A percentile compares a stretch with the other conserved stretches of the same genome.
These are phyloP conservation scores for Hypoxylon perforatum DNA, from an alignment of 495 filamentous ascomycete species.

Conservation along the genomic window DNA sequence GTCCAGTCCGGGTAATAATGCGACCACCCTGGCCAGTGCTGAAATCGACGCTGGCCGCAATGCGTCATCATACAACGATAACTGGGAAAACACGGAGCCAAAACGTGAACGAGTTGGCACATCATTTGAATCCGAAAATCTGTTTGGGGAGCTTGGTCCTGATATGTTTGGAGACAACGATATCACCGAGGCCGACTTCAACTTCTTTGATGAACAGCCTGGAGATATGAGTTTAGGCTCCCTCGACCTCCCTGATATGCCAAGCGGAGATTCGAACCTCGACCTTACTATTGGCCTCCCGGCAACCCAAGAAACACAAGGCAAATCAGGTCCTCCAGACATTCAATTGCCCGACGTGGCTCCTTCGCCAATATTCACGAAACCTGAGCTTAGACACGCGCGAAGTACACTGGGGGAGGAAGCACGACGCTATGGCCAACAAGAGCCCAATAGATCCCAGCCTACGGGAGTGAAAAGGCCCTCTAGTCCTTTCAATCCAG, in stretches of 20 bases:
- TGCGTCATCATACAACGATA: constrained; percentile 40
- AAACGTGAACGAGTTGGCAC: constrained; percentile 53
- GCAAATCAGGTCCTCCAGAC: constrained; percentile 22
- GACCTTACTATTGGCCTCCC: constrained; percentile 20
- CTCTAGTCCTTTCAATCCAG: constrained; percentile 61
- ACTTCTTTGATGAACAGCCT: constrained; percentile 78
- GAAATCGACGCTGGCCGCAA: constrained; percentile 44
- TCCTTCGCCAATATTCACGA: constrained; percentile 51
- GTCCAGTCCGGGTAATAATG: constrained; percentile 59
- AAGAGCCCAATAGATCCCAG: constrained; percentile 42
- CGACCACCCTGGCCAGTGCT: constrained; percentile 23
- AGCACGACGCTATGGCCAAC: constrained; percentile 38
- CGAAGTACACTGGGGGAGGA: constrained; percentile 53
- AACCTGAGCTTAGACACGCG: constrained; percentile 61
- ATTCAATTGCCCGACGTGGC: constrained; percentile 36
- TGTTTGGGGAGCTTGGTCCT: constrained; percentile 76
- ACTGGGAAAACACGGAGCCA: constrained; percentile 49
- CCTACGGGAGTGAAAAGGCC: constrained; percentile 51
- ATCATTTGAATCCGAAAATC: constrained; percentile 66
- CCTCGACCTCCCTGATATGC: constrained; percentile 44
- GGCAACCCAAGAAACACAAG: constrained; percentile 26
- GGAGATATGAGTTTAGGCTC: constrained; percentile 52
- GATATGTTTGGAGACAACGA: constrained; percentile 83
- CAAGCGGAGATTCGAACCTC: constrained; percentile 29
- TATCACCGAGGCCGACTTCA: constrained; percentile 92